Evolutionary conservation across 306 rosid genomes (phyloP), one percentile per base, ranked within the genome.

Genomic region (Cucurbita pepo): DNA sequence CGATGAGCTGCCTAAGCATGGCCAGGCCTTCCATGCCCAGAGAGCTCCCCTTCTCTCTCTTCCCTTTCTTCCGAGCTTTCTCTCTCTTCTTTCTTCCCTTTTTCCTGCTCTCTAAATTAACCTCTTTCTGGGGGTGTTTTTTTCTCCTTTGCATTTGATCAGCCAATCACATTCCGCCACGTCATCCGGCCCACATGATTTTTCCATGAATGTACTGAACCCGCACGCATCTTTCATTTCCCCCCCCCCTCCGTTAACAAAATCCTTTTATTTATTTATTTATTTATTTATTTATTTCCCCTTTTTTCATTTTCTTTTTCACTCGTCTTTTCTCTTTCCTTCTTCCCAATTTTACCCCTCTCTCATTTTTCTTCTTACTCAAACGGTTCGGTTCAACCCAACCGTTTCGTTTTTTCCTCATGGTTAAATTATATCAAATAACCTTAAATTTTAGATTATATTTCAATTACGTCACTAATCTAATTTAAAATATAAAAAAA

Each of bases 1-100:
- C 88, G 88, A 92, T 88, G 56, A 88, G 83, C 78, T 91, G 92
- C 88, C 88, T 85, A 82, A 87, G 87, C 92, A 84, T 90, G 83
- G 87, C 88, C 85, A 82, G 74, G 80, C 82, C 96, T 88, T 88
- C 97, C 96, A 85, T 83, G 81, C 85, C 87, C 81, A 60, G 69
- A 19, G 37, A 41, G 71, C 71, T 65, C 54, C 16, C 44, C 56
- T 41, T 12, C 16, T 41, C 80, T 57, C 52, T 13, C 48, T 47
- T 41, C 78, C 8, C 45, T 22, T 8, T 15, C 64, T 57, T 58
- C 36, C 43, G 3, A 59, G 11, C 52, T 43, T 56, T 58, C 19
- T 37, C 47, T 53, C 34, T 71, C 13, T 30, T 25, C 13, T 5
- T 5, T 40, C 25, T 1, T 45, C 22, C 55, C 56, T 67, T 50